Evolutionary conservation across 2,329 filamentous ascomycete genomes (phyloP).

Genomic region (Xylaria sp.): DNA sequence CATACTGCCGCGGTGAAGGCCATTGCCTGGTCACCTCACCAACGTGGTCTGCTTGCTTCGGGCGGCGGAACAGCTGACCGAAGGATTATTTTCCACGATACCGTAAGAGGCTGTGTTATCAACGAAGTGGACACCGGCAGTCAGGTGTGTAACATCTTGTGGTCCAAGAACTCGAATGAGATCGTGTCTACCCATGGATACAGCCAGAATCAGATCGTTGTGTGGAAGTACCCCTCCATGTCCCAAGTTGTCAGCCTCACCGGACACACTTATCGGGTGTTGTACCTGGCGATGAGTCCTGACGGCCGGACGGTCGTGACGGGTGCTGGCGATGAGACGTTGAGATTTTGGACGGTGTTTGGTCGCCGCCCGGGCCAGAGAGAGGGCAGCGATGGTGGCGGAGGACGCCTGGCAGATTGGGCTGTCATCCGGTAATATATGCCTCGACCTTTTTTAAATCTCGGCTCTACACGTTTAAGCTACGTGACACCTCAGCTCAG

Average conservation of each 20-base stretch:
- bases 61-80: conserved; percentile 96
- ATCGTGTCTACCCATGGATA: conserved; percentile 98
- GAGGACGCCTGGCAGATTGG: conserved; percentile 78
- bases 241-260: conserved; percentile 95
- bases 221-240: conserved; percentile 99
- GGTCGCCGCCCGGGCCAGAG: conserved; percentile 79
- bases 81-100: conserved; percentile 98
- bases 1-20: conserved; percentile 97
- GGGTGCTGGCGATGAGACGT: conserved; percentile 93
- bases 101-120: conserved; percentile 79
- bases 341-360: conserved; percentile 97
- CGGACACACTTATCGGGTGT: conserved; percentile 94
- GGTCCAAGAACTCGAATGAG: conserved; percentile 98
- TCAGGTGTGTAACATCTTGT: conserved; percentile 98
- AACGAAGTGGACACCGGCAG: conserved; percentile 96
- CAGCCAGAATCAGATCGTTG: conserved; percentile 97
- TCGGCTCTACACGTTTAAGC: conserved; percentile 30
- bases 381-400: conserved; percentile 71
- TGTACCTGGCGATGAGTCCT: conserved; percentile 97
- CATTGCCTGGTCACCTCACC: conserved; percentile 97
- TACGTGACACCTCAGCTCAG: conserved; percentile 32
- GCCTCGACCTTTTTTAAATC: conserved; percentile 2
- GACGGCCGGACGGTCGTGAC: conserved; percentile 95
- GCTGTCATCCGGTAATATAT: conserved; percentile 76
- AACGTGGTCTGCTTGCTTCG: conserved; percentile 91